Evolutionary conservation across 345 rosid genomes (phyloP).

Genomic region (Eucalyptus erythrocorys): DNA sequence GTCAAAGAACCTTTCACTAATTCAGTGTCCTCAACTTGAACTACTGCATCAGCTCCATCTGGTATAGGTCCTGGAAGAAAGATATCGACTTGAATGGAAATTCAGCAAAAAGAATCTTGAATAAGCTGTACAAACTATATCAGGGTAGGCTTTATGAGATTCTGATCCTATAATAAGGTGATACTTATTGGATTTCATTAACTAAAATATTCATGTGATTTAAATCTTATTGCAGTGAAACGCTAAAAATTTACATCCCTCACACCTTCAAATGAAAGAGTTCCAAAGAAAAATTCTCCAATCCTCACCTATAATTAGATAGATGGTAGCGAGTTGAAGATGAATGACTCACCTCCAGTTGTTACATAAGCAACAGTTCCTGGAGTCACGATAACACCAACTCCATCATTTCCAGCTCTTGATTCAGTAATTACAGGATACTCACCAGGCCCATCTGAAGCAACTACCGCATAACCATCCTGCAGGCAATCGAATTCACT

Average conservation of each 20-base stretch:
- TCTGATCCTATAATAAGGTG: background rate
- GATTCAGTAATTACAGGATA: slow-evolving; percentile 84
- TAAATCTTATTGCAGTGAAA: background rate
- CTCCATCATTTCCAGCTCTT: slow-evolving; percentile 91
- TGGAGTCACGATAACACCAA: slow-evolving; percentile 67
- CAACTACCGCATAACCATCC: slow-evolving; percentile 97
- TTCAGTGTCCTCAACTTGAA: slow-evolving; percentile 91
- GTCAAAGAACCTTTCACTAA: slow-evolving; percentile 14
- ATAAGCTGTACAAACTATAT: background rate
- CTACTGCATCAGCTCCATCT: slow-evolving; percentile 95
- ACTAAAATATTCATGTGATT: background rate
- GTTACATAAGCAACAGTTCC: slow-evolving; percentile 98
- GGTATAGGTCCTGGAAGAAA: slow-evolving; percentile 69
- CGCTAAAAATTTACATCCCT: background rate
- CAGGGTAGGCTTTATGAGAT: background rate
- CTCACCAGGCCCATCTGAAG: slow-evolving; percentile 93
- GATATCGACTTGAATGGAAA: background rate
- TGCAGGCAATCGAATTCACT: slow-evolving; percentile 3
- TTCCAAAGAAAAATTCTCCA: background rate
- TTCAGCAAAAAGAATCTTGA: background rate
- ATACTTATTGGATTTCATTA: background rate
- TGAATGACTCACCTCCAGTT: slow-evolving; percentile 64
- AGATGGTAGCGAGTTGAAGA: background rate
- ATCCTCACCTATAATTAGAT: background rate
- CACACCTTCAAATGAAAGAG: background rate